A percentile compares a stretch with the other conserved stretches of the same genome.
phyloP scores from a whole-genome alignment of 2,329 filamentous ascomycete species.

The Aspergillus tanneri region DNA sequence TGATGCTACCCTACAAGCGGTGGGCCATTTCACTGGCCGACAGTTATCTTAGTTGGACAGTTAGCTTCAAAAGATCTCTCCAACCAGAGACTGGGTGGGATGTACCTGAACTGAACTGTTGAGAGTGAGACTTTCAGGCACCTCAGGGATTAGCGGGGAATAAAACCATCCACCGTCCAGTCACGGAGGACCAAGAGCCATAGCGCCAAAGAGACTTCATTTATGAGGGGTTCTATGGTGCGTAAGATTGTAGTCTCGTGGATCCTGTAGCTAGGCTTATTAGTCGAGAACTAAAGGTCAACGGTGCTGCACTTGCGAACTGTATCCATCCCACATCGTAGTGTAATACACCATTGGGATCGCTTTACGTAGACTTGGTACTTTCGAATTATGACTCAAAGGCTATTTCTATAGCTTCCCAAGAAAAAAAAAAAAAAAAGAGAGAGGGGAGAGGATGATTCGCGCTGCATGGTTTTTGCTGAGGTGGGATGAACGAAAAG shows the following conservation, averaged over 20 bases:
- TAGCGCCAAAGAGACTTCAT: not conserved
- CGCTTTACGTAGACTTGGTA: too few relatives aligned
- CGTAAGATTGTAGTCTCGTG: constrained; percentile 4
- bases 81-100: constrained; percentile 2
- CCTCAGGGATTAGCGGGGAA: constrained; percentile 1
- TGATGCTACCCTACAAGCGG: constrained; percentile 4
- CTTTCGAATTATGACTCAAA: too few relatives aligned
- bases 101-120: constrained; percentile 6
- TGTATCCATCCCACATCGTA: constrained; percentile 1
- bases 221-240: constrained; percentile 1
- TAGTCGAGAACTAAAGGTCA: constrained; percentile 8
- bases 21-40: not conserved
- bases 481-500: not conserved
- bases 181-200: not conserved
- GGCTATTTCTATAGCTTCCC: too few relatives aligned
- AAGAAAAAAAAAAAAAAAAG: not conserved
- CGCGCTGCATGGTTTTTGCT: not conserved
- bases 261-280: constrained; percentile 3
- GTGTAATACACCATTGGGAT: not conserved
- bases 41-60: not conserved
- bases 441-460: not conserved
- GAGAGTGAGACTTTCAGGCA: not conserved
- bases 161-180: not conserved
- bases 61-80: constrained; percentile 6
- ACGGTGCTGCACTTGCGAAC: constrained; percentile 10